These are phyloP conservation scores for Hirschfeldia incana DNA, from an alignment of 345 rosid species.

Conservation along the genomic window DNA sequence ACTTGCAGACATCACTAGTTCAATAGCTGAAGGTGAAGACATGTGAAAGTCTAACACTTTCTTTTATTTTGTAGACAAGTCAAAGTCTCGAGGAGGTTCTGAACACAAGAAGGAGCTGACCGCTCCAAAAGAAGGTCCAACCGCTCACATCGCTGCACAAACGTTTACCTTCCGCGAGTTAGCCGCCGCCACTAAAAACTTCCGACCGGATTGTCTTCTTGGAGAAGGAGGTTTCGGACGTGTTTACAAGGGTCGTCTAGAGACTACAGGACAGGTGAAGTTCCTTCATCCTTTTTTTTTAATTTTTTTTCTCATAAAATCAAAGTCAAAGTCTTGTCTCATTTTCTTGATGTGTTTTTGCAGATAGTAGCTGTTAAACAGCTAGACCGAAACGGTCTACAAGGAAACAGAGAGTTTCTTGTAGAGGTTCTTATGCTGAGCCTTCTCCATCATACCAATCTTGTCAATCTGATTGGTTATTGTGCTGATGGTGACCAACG, in stretches of 20 bases:
- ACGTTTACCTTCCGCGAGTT: constrained; percentile 91
- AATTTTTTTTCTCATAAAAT: background rate
- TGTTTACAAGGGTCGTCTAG: constrained; percentile 90
- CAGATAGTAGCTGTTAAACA: constrained; percentile 97
- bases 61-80: constrained; percentile 54
- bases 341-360: constrained; percentile 13
- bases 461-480: constrained; percentile 93
- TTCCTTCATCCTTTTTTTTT: background rate
- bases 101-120: constrained; percentile 67
- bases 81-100: constrained; percentile 62
- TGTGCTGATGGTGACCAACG: constrained; percentile 99
- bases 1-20: constrained; percentile 3
- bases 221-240: constrained; percentile 99
- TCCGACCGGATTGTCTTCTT: constrained; percentile 72
- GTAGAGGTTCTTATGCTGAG: constrained; percentile 99
- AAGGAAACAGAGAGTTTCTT: constrained; percentile 97
- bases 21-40: background rate
- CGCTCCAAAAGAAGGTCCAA: constrained; percentile 71
- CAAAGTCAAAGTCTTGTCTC: background rate
- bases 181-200: constrained; percentile 83
- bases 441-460: constrained; percentile 91
- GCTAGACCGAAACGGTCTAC: constrained; percentile 93
- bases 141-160: constrained; percentile 82
- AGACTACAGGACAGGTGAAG: constrained; percentile 84
- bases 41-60: background rate